Evolutionary conservation across 2,329 filamentous ascomycete species (phyloP).

Genomic region (Pyricularia sp.): DNA sequence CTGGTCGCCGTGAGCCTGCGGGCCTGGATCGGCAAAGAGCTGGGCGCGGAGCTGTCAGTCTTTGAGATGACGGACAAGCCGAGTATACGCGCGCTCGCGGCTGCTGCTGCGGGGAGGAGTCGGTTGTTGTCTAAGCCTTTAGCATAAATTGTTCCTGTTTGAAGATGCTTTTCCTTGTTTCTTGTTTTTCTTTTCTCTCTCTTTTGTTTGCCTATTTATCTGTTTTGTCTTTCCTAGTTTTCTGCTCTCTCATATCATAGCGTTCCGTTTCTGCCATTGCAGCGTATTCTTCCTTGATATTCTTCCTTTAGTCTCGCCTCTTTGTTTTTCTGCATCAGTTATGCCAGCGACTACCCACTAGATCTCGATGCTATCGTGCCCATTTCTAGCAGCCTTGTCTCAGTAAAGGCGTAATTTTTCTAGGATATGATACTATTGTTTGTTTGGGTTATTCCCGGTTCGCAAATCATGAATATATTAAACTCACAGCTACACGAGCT

Average conservation of each 20-base stretch:
- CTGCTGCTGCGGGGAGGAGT: conserved; percentile 14
- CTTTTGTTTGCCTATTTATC: background rate
- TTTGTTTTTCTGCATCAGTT: background rate
- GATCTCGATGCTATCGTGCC: background rate
- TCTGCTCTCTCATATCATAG: background rate
- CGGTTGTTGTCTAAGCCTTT: background rate
- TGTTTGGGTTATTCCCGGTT: background rate
- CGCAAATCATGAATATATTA: background rate
- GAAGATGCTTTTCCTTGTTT: too few relatives aligned
- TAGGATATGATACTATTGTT: background rate
- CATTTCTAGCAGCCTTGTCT: too few relatives aligned
- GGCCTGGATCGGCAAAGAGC: conserved; percentile 15
- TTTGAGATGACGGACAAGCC: conserved; percentile 16
- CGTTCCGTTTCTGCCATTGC: background rate
- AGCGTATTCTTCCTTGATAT: background rate
- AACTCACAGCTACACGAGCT: too few relatives aligned
- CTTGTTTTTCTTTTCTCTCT: background rate
- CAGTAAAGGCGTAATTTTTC: too few relatives aligned
- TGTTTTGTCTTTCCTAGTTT: background rate
- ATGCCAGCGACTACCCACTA: background rate
- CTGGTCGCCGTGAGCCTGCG: conserved; percentile 16
- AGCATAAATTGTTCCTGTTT: background rate
- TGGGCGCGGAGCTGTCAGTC: conserved; percentile 16
- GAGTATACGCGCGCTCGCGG: conserved; percentile 16
- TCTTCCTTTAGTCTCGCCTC: background rate